Evolutionary conservation across 1,284 basidiomycete species (phyloP).

Genomic region (Pisolithus thermaeus): DNA sequence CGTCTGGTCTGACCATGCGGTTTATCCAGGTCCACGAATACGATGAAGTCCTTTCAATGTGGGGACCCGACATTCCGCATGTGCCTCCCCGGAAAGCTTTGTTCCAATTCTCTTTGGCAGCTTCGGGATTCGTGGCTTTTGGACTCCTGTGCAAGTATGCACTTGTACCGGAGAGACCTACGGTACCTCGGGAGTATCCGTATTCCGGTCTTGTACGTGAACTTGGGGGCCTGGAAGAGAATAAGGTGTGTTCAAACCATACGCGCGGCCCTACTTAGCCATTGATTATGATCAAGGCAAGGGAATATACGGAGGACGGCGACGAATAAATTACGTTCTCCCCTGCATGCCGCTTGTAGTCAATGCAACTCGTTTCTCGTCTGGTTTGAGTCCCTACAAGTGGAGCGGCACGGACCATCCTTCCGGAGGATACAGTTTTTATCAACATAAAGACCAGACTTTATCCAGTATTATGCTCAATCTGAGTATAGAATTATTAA

Average conservation of each 20-base stretch:
- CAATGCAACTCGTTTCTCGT: neutral
- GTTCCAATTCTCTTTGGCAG: constrained; percentile 57
- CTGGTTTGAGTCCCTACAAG: neutral
- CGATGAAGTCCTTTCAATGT: constrained; percentile 83
- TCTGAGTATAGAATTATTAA: neutral
- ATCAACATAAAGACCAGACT: neutral
- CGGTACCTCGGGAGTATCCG: constrained; percentile 65
- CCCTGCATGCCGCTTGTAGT: neutral
- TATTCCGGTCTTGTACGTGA: constrained; percentile 66
- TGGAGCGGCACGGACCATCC: too few relatives aligned
- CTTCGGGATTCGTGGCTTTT: constrained; percentile 53
- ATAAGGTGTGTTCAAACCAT: constrained; percentile 45
- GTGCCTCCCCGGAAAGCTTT: constrained; percentile 54
- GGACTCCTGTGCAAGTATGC: constrained; percentile 50
- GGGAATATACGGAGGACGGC: constrained; percentile 20
- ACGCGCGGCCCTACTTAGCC: neutral
- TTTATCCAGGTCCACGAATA: constrained; percentile 68
- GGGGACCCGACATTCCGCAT: constrained; percentile 76
- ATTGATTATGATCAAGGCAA: constrained; percentile 21
- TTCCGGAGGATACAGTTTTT: neutral
- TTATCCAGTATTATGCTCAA: neutral
- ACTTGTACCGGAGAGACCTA: constrained; percentile 53
- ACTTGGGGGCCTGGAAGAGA: constrained; percentile 68
- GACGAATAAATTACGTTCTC: constrained; percentile 16
- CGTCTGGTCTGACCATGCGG: constrained; percentile 12